Conservation (phyloP, 129 eudicot species). For the Chrysanthemum makinoi region DNA sequence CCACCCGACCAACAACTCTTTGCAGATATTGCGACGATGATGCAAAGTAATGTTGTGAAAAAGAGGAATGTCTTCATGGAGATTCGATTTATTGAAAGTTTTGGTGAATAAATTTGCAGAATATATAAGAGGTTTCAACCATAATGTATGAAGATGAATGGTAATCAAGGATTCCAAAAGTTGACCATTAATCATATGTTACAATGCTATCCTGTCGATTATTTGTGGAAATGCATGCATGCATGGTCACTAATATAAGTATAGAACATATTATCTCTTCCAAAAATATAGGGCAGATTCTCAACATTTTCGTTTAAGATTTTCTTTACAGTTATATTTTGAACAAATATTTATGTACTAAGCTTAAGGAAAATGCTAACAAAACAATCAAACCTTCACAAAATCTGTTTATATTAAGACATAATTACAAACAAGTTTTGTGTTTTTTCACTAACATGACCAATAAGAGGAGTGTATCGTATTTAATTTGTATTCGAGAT, state of each 20-base stretch:
- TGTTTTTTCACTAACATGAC: no score
- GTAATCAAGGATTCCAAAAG: background rate
- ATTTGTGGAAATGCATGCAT: background rate
- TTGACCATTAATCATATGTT: background rate
- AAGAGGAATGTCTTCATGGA: slow-evolving; percentile 21
- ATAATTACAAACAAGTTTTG: no score
- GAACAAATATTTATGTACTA: background rate
- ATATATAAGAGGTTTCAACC: background rate
- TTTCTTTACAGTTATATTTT: background rate
- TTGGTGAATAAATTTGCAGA: background rate
- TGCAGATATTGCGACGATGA: background rate
- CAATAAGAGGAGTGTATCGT: no score
- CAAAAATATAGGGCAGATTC: background rate
- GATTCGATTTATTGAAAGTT: background rate
- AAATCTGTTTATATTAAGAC: no score
- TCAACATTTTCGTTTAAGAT: background rate
- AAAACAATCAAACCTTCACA: no score
- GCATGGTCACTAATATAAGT: background rate
- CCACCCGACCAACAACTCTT: slow-evolving; percentile 17
- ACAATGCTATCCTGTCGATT: background rate
- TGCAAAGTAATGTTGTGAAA: slow-evolving; percentile 14
- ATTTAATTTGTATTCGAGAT: no score
- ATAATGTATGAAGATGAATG: slow-evolving; percentile 15
- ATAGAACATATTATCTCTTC: background rate
- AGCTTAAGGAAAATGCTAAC: background rate